Evolutionary conservation across 306 rosid genomes (phyloP), one percentile per base, ranked within the genome.

Genomic region (Urtica urens): DNA sequence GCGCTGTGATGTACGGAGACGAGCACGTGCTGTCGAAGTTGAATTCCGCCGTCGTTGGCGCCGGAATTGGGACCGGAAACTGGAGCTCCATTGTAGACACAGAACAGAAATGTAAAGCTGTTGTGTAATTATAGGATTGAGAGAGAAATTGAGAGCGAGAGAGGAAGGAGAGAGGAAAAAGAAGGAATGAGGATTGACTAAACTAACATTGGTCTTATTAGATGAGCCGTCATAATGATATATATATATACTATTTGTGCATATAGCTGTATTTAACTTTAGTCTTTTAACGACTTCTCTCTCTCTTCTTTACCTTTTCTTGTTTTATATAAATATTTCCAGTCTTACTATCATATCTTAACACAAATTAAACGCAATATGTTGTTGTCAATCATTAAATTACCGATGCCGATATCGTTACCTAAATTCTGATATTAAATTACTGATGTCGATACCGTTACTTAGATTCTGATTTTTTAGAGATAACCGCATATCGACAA

Each of bases 1-100:
- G 95, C 9, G 99, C 99, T 0, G 95, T 85, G 23, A 82, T 71
- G 78, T 85, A 90, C 0, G 95, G 94, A 10, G 99, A 79, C 38
- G 99, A 90, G 38, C 70, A 71, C 42, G 64, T 62, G 63, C 95
- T 81, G 57, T 85, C 82, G 67, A 80, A 85, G 78, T 78, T 75
- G 82, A 85, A 78, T 42, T 76, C 92, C 9, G 6, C 43, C 12
- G 68, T 37, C 24, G 79, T 86, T 6, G 5, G 38, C 14, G 67
- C 40, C 24, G 77, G 41, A 4, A 39, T 49, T 5, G 65, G 72
- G 6, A 38, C 45, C 39, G 49, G 61, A 28, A 66, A 60, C 19
- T 59, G 34, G 51, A 38, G 28, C 49, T 65, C 71, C 66, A 66
- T 66, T 27, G 10, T 0, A 40, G 10, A 17, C 27, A 23, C 47